Base-by-base conservation (phyloP, 805 yeast species). In the Candida silvicultrix region DNA sequence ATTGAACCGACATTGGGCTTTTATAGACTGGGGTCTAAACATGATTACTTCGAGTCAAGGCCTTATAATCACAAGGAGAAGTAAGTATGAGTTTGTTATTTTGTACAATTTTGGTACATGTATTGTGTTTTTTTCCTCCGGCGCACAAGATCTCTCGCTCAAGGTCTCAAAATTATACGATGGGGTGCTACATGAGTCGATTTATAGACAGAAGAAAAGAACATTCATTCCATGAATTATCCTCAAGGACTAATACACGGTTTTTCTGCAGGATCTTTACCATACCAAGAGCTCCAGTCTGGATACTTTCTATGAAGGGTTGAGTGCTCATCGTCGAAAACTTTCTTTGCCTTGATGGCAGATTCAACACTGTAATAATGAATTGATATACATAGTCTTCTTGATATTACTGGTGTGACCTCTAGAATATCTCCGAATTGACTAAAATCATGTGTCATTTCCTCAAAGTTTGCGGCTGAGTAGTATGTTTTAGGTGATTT, bases 261-360 rank as follows among this genome's bases (percentile, higher is more conserved):
- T 47, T 63, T 69, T 52, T 84, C 89, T 7, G 86, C 71, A 1
- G 77, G 75, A 60, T 86, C 95, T 39, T 72, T 74, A 0, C 84
- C 86, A 52, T 77, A 86, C 79, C 81, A 75, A 2, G 82, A 63
- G 8, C 70, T 63, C 94, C 94, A 86, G 5, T 68, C 75, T 11
- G 59, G 60, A 54, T 81, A 85, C 52, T 73, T 78, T 5, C 52
- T 52, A 44, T 67, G 57, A 53, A 82, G 53, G 2, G 37, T 45
- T 1, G 76, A 62, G 9, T 50, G 51, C 18, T 60, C 55, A 28
- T 60, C 51, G 21, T 67, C 71, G 49, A 74, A 71, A 34, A 67
- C 71, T 29, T 64, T 63, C 60, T 80, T 82, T 3, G 84, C 88
- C 7, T 60, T 56, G 21, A 85, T 74, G 0, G 94, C 86, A 15